Evolutionary conservation across 306 rosid species (phyloP).

Genomic region (Malus orientalis): DNA sequence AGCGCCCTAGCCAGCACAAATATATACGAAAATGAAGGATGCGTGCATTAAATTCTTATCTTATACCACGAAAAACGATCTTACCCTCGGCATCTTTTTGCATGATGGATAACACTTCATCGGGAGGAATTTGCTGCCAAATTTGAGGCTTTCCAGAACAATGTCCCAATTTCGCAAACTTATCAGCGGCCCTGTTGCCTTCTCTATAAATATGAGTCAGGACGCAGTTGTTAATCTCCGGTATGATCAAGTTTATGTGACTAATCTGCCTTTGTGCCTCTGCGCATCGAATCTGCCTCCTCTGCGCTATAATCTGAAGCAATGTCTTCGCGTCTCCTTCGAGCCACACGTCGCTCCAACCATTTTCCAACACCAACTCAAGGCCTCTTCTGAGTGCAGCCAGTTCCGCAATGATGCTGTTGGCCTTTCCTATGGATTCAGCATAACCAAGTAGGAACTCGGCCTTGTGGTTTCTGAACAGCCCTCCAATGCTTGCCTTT

Average conservation of each 20-base stretch:
- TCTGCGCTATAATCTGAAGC: constrained; percentile 44
- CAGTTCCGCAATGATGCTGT: constrained; percentile 51
- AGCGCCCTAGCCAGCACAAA: not conserved
- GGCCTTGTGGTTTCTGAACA: constrained; percentile 51
- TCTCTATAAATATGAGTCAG: constrained; percentile 57
- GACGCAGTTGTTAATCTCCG: constrained; percentile 31
- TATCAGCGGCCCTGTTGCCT: constrained; percentile 69
- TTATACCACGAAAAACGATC: constrained; percentile 42
- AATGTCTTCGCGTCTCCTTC: constrained; percentile 65
- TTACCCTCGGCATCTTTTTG: constrained; percentile 64
- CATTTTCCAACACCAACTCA: constrained; percentile 60
- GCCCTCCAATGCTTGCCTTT: constrained; percentile 60
- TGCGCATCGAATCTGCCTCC: constrained; percentile 38
- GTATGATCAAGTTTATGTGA: constrained; percentile 38
- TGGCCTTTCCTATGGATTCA: constrained; percentile 56
- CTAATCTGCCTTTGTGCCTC: constrained; percentile 43
- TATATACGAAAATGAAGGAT: not conserved
- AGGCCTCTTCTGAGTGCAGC: constrained; percentile 53
- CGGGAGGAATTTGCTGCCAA: constrained; percentile 53
- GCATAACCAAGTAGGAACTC: constrained; percentile 66
- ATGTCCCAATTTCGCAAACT: constrained; percentile 67
- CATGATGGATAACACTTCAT: constrained; percentile 33
- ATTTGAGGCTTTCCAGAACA: constrained; percentile 25
- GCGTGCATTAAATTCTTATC: not conserved
- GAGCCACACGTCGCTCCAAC: constrained; percentile 65